Conservation (phyloP, 169 alveolate species). For the Cryptosporidium canis region DNA sequence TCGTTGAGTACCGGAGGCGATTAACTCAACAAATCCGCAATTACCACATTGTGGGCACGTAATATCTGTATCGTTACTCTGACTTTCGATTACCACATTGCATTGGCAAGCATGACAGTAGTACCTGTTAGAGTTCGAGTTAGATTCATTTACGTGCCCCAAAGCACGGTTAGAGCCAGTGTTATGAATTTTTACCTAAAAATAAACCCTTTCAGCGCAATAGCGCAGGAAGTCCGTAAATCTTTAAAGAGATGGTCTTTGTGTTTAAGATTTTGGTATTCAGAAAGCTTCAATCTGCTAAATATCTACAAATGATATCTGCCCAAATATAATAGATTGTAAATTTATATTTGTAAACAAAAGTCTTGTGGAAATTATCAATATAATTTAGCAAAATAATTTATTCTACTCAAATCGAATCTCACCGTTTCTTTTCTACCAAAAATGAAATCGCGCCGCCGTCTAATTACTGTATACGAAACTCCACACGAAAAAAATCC, state of each 20-base stretch:
- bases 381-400: background rate
- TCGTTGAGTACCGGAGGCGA: background rate
- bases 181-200: constrained; percentile 8
- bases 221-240: background rate
- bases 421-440: background rate
- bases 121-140: constrained; percentile 11
- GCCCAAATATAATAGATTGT: no score
- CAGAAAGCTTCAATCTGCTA: background rate
- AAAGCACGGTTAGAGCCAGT: background rate
- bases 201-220: background rate
- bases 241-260: background rate
- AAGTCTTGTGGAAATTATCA: background rate
- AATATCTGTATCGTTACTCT: constrained; percentile 16
- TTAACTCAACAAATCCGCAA: constrained; percentile 55
- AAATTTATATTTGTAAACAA: no score
- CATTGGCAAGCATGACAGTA: constrained; percentile 64
- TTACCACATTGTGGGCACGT: constrained; percentile 43
- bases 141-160: constrained; percentile 12
- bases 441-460: constrained; percentile 46
- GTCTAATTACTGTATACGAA: constrained; percentile 32
- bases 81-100: background rate
- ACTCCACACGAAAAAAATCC: background rate
- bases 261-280: background rate
- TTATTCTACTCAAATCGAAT: background rate
- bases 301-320: background rate